Evolutionary conservation across 2,329 filamentous ascomycete species (phyloP).

Genomic region (Botrytis medusae): DNA sequence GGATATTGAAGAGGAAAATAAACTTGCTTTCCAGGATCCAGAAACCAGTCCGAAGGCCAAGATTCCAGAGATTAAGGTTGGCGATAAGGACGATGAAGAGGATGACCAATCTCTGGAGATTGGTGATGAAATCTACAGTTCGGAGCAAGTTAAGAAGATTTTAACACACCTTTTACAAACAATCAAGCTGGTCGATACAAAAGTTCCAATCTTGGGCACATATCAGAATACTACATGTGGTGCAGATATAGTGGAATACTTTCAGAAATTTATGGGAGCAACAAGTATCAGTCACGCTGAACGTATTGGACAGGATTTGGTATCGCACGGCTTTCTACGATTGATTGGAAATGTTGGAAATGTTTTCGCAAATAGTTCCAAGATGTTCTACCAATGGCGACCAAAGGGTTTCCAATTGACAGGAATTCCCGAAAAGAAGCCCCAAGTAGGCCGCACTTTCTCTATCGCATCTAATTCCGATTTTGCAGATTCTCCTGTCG

Average conservation of each 20-base stretch:
- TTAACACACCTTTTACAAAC: slow-evolving; percentile 81
- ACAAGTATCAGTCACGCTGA: slow-evolving; percentile 88
- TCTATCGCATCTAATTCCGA: slow-evolving; percentile 64
- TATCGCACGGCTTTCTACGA: slow-evolving; percentile 80
- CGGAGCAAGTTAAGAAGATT: slow-evolving; percentile 88
- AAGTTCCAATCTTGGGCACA: slow-evolving; percentile 91
- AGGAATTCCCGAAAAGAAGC: slow-evolving; percentile 86
- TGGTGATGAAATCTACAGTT: slow-evolving; percentile 81
- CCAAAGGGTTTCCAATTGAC: slow-evolving; percentile 86
- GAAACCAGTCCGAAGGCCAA: slow-evolving; percentile 63
- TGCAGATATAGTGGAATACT: slow-evolving; percentile 91
- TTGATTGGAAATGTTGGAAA: slow-evolving; percentile 92
- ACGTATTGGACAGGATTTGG: slow-evolving; percentile 89
- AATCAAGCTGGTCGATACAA: slow-evolving; percentile 85
- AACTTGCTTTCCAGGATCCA: slow-evolving; percentile 92
- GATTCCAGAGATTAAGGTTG: slow-evolving; percentile 87
- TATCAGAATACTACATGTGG: slow-evolving; percentile 92
- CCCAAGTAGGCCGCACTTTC: slow-evolving; percentile 68
- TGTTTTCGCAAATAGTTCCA: slow-evolving; percentile 95
- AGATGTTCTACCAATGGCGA: slow-evolving; percentile 97
- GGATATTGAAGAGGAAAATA: slow-evolving; percentile 97
- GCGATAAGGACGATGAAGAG: slow-evolving; percentile 65
- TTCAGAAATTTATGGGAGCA: slow-evolving; percentile 83
- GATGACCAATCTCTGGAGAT: slow-evolving; percentile 87
- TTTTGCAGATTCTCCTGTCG: slow-evolving; percentile 73